These are phyloP conservation scores for Tremella fuciformis DNA, from an alignment of 768 basidiomycete species.

Conservation along the genomic window DNA sequence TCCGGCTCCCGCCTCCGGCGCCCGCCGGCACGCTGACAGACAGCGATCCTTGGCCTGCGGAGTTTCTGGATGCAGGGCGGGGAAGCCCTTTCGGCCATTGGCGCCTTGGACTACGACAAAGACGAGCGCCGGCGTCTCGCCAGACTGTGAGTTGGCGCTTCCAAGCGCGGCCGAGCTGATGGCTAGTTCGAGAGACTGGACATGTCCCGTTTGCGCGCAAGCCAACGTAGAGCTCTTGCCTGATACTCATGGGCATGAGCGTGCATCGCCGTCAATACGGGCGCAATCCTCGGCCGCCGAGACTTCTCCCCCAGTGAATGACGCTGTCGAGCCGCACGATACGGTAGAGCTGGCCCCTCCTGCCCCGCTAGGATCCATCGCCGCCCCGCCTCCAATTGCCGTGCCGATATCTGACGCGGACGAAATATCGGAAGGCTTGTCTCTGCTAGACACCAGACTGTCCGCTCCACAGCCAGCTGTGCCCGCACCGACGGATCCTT, in stretches of 20 bases:
- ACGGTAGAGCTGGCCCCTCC: conserved; percentile 6
- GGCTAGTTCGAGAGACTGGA: conserved; percentile 42
- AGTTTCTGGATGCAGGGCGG: conserved; percentile 52
- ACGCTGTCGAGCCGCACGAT: too few relatives aligned
- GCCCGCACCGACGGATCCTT: too few relatives aligned
- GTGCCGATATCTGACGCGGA: background rate
- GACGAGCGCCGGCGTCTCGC: conserved; percentile 49
- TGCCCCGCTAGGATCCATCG: conserved; percentile 2
- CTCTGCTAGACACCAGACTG: too few relatives aligned
- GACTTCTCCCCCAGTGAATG: too few relatives aligned
- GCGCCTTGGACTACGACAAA: conserved; percentile 45
- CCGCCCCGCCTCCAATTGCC: background rate
- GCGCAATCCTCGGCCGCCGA: background rate
- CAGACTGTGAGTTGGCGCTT: conserved; percentile 29
- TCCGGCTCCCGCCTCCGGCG: background rate
- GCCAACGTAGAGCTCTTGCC: conserved; percentile 25
- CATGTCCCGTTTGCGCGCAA: conserved; percentile 37
- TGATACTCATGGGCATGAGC: background rate
- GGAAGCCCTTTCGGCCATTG: conserved; percentile 46
- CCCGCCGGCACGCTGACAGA: background rate
- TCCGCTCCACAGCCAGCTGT: too few relatives aligned
- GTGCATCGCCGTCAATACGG: background rate
- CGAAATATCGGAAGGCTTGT: too few relatives aligned
- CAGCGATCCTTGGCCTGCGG: conserved; percentile 50
- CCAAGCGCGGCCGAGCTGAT: conserved; percentile 2